Evolutionary conservation across 805 yeast genomes (phyloP).

Genomic region (Saccharomycopsis olivae): DNA sequence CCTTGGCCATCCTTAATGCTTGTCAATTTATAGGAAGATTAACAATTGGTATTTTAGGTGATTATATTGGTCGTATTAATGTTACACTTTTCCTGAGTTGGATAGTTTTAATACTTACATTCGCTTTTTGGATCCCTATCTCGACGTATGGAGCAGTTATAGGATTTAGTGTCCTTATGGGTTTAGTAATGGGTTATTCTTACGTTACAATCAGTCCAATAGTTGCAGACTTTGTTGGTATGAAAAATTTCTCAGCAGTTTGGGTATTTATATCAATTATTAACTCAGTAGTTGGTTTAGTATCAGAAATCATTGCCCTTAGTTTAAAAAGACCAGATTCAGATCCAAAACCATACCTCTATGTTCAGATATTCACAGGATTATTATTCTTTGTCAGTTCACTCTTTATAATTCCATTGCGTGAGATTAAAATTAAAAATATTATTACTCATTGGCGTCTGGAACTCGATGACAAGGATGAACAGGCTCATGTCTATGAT

Average conservation of each 20-base stretch:
- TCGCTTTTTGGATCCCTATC: slow-evolving; percentile 41
- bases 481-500: too few relatives aligned
- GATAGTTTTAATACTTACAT: slow-evolving; percentile 29
- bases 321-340: slow-evolving; percentile 28
- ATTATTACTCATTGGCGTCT: slow-evolving; percentile 22
- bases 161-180: slow-evolving; percentile 33
- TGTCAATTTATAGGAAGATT: slow-evolving; percentile 43
- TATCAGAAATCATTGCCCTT: slow-evolving; percentile 46
- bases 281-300: slow-evolving; percentile 28
- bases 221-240: slow-evolving; percentile 31
- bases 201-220: slow-evolving; percentile 31
- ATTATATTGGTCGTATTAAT: slow-evolving; percentile 37
- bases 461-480: too few relatives aligned
- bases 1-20: slow-evolving; percentile 36
- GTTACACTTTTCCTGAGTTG: slow-evolving; percentile 29
- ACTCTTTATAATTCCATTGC: slow-evolving; percentile 25
- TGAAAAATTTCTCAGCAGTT: slow-evolving; percentile 29
- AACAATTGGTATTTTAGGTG: slow-evolving; percentile 34
- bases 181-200: slow-evolving; percentile 35
- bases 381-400: slow-evolving; percentile 24
- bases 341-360: slow-evolving; percentile 24
- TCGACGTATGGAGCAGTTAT: slow-evolving; percentile 30
- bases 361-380: slow-evolving; percentile 33
- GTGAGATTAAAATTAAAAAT: slow-evolving; percentile 28
- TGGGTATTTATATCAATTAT: slow-evolving; percentile 27